Conservation (phyloP, 2,329 filamentous ascomycete species). For the Arthrobotrys pseudoclavata region DNA sequence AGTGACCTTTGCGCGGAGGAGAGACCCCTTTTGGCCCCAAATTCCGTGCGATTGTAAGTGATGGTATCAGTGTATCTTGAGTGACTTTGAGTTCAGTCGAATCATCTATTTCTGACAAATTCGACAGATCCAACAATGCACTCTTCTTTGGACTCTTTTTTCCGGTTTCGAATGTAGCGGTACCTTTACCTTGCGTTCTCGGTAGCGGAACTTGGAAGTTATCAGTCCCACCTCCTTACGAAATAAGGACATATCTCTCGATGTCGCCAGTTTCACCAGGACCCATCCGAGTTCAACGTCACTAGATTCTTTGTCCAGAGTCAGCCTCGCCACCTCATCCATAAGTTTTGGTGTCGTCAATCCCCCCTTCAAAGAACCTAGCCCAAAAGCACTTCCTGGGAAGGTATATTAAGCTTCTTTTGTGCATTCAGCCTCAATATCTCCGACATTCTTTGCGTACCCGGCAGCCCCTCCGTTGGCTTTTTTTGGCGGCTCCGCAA, state of each 20-base stretch:
- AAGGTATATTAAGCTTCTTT: conserved; percentile 3
- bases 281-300: conserved; percentile 35
- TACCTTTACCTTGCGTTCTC: neutral
- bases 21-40: neutral
- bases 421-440: conserved; percentile 2
- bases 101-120: neutral
- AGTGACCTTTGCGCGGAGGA: neutral
- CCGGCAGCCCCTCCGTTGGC: neutral
- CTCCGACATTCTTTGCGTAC: conserved; percentile 19
- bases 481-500: neutral
- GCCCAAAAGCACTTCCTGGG: conserved; percentile 16
- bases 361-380: neutral
- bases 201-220: neutral
- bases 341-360: neutral
- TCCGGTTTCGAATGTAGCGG: neutral
- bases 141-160: neutral
- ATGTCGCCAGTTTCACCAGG: neutral
- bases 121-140: neutral
- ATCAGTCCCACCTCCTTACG: neutral
- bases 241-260: neutral
- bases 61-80: neutral
- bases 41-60: neutral
- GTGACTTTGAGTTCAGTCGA: neutral
- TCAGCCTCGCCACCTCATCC: conserved; percentile 8
- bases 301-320: neutral